These are phyloP conservation scores for Fusarium ambrosium DNA, from an alignment of 2,329 filamentous ascomycete species.

Conservation along the genomic window DNA sequence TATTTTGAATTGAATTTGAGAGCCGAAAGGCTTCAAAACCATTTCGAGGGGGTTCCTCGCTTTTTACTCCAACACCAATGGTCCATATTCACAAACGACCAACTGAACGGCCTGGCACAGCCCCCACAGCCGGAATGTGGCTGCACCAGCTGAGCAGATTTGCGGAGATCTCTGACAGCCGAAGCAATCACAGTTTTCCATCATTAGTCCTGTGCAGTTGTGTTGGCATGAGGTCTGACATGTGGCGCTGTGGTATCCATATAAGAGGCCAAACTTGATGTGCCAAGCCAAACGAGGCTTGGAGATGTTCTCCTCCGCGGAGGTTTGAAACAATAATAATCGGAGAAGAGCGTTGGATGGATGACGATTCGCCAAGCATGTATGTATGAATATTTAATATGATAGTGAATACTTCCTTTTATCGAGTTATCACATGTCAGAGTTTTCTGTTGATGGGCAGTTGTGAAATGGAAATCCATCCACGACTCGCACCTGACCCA, in stretches of 20 bases:
- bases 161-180: background rate
- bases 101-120: background rate
- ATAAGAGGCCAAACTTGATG: background rate
- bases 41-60: background rate
- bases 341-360: background rate
- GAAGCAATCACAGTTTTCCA: background rate
- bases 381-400: background rate
- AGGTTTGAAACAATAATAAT: background rate
- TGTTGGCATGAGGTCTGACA: background rate
- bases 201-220: background rate
- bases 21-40: fast-evolving
- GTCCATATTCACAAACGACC: background rate
- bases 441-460: background rate
- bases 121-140: background rate
- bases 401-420: background rate
- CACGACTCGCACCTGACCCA: background rate
- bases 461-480: background rate
- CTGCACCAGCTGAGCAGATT: background rate
- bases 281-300: background rate
- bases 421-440: background rate
- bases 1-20: background rate
- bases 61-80: background rate
- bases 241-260: background rate
- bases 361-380: background rate
- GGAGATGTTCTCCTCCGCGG: background rate